phyloP scores from a whole-genome alignment of 768 basidiomycete genomes.

The Chalciporus piperatus region DNA sequence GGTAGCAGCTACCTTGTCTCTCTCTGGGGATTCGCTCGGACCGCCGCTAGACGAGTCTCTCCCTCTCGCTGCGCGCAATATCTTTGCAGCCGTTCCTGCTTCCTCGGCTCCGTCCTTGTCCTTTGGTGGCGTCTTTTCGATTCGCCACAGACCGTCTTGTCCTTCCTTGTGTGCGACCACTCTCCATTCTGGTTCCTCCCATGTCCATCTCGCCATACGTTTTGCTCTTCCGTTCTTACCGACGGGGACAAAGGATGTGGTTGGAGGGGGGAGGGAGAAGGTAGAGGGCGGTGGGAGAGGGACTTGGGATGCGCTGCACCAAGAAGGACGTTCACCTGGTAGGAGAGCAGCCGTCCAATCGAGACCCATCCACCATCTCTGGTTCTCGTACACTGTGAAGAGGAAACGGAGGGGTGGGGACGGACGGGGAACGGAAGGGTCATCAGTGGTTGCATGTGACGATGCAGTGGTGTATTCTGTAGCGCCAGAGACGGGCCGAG shows the following conservation, averaged over 20 bases:
- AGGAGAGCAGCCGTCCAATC: conserved; percentile 95
- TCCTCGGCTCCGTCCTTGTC: conserved; percentile 44
- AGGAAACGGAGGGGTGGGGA: conserved; percentile 60
- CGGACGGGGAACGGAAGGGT: conserved; percentile 16
- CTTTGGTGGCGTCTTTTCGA: conserved; percentile 61
- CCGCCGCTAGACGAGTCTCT: conserved; percentile 29
- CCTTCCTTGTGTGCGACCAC: conserved; percentile 63
- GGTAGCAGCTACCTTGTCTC: conserved; percentile 17
- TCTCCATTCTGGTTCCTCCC: conserved; percentile 91
- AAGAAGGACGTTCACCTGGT: conserved; percentile 86
- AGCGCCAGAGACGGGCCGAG: conserved; percentile 22
- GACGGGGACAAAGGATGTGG: conserved; percentile 53
- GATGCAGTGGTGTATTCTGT: conserved; percentile 17
- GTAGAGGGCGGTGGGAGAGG: conserved; percentile 67
- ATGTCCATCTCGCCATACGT: conserved; percentile 79
- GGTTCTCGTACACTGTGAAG: conserved; percentile 91
- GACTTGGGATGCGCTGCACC: conserved; percentile 62
- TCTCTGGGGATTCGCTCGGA: conserved; percentile 21
- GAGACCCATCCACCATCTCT: conserved; percentile 96
- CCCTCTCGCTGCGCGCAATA: conserved; percentile 55
- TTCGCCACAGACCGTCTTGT: conserved; percentile 45
- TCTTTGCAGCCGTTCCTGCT: conserved; percentile 36
- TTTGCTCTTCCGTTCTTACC: conserved; percentile 52
- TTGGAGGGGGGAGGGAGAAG: conserved; percentile 63
- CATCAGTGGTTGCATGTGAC: conserved; percentile 8